Evolutionary conservation across 2,329 filamentous ascomycete species (phyloP).

Genomic region (Scleromitrula shiraiana): DNA sequence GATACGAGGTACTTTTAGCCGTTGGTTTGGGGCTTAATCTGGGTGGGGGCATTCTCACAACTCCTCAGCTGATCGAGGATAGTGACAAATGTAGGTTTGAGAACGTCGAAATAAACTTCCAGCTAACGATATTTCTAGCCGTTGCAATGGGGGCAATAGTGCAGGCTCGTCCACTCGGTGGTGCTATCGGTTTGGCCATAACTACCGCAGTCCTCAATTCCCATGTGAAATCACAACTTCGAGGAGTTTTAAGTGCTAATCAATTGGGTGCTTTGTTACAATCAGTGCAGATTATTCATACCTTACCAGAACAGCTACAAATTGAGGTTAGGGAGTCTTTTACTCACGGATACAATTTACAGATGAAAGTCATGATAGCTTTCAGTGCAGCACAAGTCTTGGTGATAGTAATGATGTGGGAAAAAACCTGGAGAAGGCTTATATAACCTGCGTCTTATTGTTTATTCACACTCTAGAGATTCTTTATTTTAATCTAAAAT

Average conservation of each 20-base stretch:
- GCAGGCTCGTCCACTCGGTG: not conserved
- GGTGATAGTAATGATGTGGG: not conserved
- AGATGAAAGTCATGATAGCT: not conserved
- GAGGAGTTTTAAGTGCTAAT: not conserved
- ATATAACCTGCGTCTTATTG: too few species aligned
- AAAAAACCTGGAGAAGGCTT: not conserved
- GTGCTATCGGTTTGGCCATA: not conserved
- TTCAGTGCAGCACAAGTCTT: not conserved
- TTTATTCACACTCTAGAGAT: too few species aligned
- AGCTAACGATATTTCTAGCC: too few species aligned
- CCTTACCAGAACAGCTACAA: not conserved
- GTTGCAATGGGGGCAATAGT: not conserved
- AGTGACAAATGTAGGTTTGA: not conserved
- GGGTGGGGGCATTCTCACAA: too few species aligned
- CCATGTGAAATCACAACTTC: not conserved
- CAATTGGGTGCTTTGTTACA: not conserved
- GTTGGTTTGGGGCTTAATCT: too few species aligned
- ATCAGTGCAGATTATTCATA: not conserved
- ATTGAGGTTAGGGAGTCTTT: not conserved
- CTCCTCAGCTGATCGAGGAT: slow-evolving; percentile 2
- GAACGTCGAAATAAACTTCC: too few species aligned
- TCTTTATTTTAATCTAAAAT: too few species aligned
- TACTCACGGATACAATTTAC: not conserved
- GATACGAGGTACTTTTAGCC: too few species aligned
- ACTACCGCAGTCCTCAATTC: not conserved